Percentiles rank a stretch among this genome's conserved stretches.
These are phyloP conservation scores for Erodium moschatum DNA, from an alignment of 441 rosid species.

Conservation along the genomic window DNA sequence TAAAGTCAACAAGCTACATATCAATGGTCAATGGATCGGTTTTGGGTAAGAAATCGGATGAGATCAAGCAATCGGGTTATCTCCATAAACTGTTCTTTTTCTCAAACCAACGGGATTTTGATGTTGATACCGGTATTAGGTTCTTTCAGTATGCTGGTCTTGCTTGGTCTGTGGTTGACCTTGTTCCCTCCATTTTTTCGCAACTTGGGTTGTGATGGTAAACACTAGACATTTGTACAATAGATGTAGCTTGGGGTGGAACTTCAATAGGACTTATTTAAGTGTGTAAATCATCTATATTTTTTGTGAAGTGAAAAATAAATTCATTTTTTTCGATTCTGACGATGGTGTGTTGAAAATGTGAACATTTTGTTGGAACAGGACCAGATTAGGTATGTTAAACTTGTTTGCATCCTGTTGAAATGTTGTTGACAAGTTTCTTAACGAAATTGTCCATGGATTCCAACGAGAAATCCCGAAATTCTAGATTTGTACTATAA, in stretches of 20 bases:
- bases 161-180: slow-evolving; percentile 91
- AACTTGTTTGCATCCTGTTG: too few species aligned
- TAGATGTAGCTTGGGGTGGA: background rate
- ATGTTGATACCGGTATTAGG: slow-evolving; percentile 83
- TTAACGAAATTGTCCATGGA: too few species aligned
- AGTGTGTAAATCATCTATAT: background rate
- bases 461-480: too few species aligned
- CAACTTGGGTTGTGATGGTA: slow-evolving; percentile 36
- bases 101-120: slow-evolving; percentile 44
- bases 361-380: background rate
- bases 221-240: background rate
- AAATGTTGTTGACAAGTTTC: too few species aligned
- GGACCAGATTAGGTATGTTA: background rate
- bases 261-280: background rate
- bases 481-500: too few species aligned
- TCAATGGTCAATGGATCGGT: slow-evolving; percentile 44
- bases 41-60: slow-evolving; percentile 33
- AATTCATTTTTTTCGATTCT: background rate
- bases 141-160: slow-evolving; percentile 81
- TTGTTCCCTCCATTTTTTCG: slow-evolving; percentile 60
- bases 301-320: background rate
- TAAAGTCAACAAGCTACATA: slow-evolving; percentile 57
- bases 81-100: slow-evolving; percentile 41
- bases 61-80: slow-evolving; percentile 46
- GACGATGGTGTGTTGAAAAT: background rate